Base-by-base conservation (phyloP, 768 basidiomycete species). In the Lentinula raphanica region DNA sequence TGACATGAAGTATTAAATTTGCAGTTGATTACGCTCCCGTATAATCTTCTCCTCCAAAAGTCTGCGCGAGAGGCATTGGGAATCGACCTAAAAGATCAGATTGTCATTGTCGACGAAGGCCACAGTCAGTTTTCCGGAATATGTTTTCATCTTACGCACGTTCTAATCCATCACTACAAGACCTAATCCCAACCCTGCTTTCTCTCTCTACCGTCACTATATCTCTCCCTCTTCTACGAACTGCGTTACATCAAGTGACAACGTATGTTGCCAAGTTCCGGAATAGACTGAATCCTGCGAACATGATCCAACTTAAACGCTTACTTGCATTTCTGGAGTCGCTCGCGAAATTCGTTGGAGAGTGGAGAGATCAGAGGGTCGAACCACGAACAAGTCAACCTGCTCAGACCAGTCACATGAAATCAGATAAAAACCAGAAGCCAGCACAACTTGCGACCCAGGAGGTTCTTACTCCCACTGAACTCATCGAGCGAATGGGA, bases 101-200 rank as follows among this genome's bases (percentile, higher is more conserved):
- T 98, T 17, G 83, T 99, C 29, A 79, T 98, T 23, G 85, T 99
- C 55, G 96, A 99, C 66, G 96, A 99, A 74, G 96, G 96, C 0
- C 96, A 99, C 71, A 98, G 93, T 94, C 64, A 58, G 91, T 75
- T 32, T 54, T 23, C 17, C 58, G 32, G 42, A n/a, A 42, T n/a
- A 45, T 44, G 13, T 25, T 48, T 17, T 31, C 9, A 25, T 7
- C 29, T 4, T 17, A 3, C 17, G 3, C 23, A 12, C n/a, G 3
- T 44, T 17, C 12, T n/a, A 9, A 8, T 44, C 13, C 8, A 44
- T 44, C 19, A 21, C 19, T 21, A 38, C 3, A 58, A 95, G 93
- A 97, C 69, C 72, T 97, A 49, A 93, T 95, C 64, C 86, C 94
- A 19, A 93, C 94, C 0, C 75, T 99, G 2, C 81, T 99, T 8